Evolutionary conservation across 805 yeast species (phyloP), one percentile per base, ranked within the genome.

Genomic region (Saccharomycopsis amapae): DNA sequence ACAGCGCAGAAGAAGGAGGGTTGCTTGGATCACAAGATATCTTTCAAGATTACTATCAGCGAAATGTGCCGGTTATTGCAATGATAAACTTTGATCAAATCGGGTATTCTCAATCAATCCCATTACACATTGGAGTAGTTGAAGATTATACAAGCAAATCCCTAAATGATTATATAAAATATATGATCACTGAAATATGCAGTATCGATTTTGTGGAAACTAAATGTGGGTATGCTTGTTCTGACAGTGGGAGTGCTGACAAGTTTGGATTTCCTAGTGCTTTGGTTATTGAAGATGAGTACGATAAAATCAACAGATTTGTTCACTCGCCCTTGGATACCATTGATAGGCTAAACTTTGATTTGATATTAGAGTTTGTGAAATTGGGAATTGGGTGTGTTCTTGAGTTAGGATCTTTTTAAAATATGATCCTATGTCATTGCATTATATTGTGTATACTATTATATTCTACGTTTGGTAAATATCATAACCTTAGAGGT

Each of bases 71-170:
- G 5, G 87, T 90, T 19, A 73, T 79, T 25, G 88, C 89, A 4
- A 82, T 88, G 93, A 67, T 90, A 33, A 96, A 90, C 63, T 95
- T 87, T 61, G 98, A 90, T 61, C 89, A 89, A 95, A 84, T 95
- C 2, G 96, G 96, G 0, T 86, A 70, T 58, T 74, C 81, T 2
- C 5, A n/a, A 9, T 4, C n/a, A 19, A 22, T 15, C 6, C 9
- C 9, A 12, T 33, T 18, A n/a, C 10, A 26, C 7, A 68, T 62
- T 87, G 96, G 96, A n/a, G 69, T 90, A 37, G 77, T 88, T 48
- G 74, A 76, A 2, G 95, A 87, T 66, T 79, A 73, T 60, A 79
- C 83, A 1, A 69, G 79, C 22, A 60, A 62, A 0, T 63, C 54
- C 3, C 71, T 86, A 50, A 79, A 78, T 40, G 64, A 71, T 7